Evolutionary conservation across 441 rosid genomes (phyloP), one percentile per base, ranked within the genome.

Genomic region (Jatropha multifida): DNA sequence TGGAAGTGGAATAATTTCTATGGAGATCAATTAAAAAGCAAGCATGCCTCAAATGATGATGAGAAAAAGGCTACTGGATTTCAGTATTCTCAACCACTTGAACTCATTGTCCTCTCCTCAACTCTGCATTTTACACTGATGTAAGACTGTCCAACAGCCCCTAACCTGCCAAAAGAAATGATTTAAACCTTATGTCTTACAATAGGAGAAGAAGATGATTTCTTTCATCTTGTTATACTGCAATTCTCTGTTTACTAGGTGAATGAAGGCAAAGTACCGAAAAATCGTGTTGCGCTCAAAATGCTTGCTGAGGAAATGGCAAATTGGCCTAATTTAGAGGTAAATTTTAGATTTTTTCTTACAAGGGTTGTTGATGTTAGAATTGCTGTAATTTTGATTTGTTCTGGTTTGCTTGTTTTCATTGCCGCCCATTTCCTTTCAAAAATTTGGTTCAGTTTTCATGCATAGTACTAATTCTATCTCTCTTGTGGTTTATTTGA

Each of bases 321-420:
- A 40, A 86, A 82, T 56, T 95, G 99, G 99, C 99, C 99, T 73
- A 93, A 95, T 75, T 78, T 93, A 77, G 98, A 93, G 97, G 99
- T 95, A 88, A 66, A 54, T 12, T 68, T 41, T 49, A 37, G 44
- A 17, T 48, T 62, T 74, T 20, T 69, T 10, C 10, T 26, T 71
- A 23, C 69, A 38, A 4, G 38, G 18, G n/a, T 37, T 63, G n/a
- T n/a, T 58, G 18, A 18, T n/a, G 38, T 38, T 20, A 15, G 4
- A 27, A 11, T 4, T 38, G 60, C 54, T 41, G 14, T 61, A 42
- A 4, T 15, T 52, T 76, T 27, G 20, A 46, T 52, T 66, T 62
- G 32, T 76, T 46, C 56, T 41, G 40, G 54, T 71, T 48, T 46
- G 38, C 18, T 60, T 32, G 7, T 37, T 8, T 26, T 32, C 42